These are phyloP conservation scores for Discostella stelligeroides DNA, from an alignment of 108 stramenopile genomes.

Conservation along the genomic window DNA sequence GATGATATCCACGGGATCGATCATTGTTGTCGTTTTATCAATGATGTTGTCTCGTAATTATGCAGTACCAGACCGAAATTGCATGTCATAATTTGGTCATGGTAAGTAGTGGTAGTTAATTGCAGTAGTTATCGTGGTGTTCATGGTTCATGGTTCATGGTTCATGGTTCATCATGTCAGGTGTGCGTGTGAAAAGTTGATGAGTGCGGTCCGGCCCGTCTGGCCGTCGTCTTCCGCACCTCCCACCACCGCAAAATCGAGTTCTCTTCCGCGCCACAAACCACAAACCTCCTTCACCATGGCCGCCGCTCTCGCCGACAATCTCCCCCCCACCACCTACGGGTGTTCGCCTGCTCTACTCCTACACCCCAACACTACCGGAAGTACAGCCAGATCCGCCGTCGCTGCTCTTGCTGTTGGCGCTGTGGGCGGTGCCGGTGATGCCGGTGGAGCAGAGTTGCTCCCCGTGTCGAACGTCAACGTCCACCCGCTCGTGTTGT, in stretches of 20 bases:
- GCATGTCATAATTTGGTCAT: too few species aligned
- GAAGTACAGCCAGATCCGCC: background rate
- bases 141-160: too few species aligned
- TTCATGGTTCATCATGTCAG: too few species aligned
- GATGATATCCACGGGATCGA: slow-evolving; percentile 44
- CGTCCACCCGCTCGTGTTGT: slow-evolving; percentile 83
- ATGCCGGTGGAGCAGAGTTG: background rate
- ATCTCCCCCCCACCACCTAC: slow-evolving; percentile 31
- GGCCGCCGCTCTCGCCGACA: slow-evolving; percentile 20
- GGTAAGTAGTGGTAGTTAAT: too few species aligned
- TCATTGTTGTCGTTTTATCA: background rate
- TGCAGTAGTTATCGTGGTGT: too few species aligned
- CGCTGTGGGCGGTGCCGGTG: background rate
- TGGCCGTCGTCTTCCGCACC: too few species aligned
- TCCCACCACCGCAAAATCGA: too few species aligned
- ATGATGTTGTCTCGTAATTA: too few species aligned
- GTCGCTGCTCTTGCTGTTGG: background rate
- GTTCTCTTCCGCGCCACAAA: too few species aligned
- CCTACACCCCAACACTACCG: slow-evolving; percentile 9
- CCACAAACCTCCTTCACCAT: slow-evolving; percentile 1
- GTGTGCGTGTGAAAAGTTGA: too few species aligned
- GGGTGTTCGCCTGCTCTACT: slow-evolving; percentile 46
- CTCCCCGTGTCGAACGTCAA: slow-evolving; percentile 51
- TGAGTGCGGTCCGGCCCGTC: too few species aligned
- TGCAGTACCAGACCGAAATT: too few species aligned